phyloP scores from a whole-genome alignment of 1,284 basidiomycete species.

The Rhodotorula sp. region DNA sequence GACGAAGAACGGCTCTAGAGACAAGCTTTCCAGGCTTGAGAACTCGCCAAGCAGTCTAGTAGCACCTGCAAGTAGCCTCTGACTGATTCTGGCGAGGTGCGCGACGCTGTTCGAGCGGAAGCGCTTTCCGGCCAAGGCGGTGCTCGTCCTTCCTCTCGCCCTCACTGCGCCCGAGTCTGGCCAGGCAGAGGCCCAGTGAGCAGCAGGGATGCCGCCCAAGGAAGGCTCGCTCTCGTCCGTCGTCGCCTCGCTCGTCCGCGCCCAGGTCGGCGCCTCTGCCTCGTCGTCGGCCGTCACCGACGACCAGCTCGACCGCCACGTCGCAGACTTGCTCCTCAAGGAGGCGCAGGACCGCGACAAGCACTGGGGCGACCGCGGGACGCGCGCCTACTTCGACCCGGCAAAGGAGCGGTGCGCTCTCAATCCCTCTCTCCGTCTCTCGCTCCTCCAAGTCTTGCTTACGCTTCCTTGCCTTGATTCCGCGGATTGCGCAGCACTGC shows the following conservation, averaged over 20 bases:
- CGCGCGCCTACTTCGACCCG: conserved; percentile 48
- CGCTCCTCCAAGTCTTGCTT: neutral
- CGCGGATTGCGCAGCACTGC: conserved; percentile 7
- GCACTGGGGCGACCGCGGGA: conserved; percentile 51
- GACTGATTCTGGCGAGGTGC: too few relatives aligned
- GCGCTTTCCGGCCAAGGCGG: too few relatives aligned
- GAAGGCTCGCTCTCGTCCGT: conserved; percentile 66
- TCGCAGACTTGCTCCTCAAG: conserved; percentile 80
- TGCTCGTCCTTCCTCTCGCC: too few relatives aligned
- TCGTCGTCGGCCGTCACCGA: conserved; percentile 63
- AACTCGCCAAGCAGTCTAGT: too few relatives aligned
- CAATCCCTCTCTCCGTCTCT: neutral
- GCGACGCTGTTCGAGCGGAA: too few relatives aligned
- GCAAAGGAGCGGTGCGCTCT: conserved; percentile 35
- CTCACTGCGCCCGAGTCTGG: too few relatives aligned
- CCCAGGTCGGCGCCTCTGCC: conserved; percentile 68
- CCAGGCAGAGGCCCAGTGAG: neutral
- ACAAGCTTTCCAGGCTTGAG: too few relatives aligned
- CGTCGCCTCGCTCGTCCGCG: conserved; percentile 78
- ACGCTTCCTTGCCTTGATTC: too few relatives aligned
- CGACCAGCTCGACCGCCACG: conserved; percentile 81
- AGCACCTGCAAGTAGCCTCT: too few relatives aligned
- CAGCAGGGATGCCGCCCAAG: conserved; percentile 1
- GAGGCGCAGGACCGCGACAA: conserved; percentile 88
- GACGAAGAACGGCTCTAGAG: too few relatives aligned